Conservation (phyloP, 1,139 yeast species). For the Lodderomyces metapsilosis region DNA sequence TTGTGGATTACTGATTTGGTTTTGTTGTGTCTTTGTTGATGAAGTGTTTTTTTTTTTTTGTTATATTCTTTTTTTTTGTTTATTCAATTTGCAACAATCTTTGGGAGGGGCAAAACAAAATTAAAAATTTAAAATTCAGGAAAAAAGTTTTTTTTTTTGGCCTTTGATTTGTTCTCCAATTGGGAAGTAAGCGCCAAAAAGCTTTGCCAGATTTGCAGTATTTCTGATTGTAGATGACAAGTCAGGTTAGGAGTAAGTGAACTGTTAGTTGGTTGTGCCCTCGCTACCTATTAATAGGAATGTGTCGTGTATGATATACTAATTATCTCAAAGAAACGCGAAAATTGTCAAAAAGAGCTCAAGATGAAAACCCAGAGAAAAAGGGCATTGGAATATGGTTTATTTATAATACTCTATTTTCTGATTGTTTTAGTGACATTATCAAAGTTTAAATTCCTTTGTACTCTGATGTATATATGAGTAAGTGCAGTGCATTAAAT, state of each 20-base stretch:
- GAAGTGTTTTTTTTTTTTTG: neutral
- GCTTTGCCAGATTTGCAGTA: neutral
- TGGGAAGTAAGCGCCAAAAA: too few species aligned
- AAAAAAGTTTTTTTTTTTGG: neutral
- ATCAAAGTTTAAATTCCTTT: neutral
- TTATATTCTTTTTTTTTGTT: neutral
- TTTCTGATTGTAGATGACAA: neutral
- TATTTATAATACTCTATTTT: neutral
- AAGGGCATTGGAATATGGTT: neutral
- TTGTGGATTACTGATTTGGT: too few species aligned
- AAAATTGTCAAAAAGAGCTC: neutral
- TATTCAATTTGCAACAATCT: conserved; percentile 1
- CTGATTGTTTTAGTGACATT: neutral
- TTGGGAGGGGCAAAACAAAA: too few species aligned
- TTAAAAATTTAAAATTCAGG: too few species aligned
- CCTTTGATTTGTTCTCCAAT: neutral
- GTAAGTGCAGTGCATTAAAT: too few species aligned
- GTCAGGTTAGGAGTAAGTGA: too few species aligned
- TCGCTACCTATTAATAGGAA: too few species aligned
- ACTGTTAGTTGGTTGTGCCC: too few species aligned
- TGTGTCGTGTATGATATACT: too few species aligned
- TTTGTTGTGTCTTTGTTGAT: too few species aligned
- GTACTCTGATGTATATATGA: neutral
- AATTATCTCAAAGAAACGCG: neutral
- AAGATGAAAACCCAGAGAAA: neutral